Percentiles rank a stretch among this genome's conserved stretches.
Evolutionary conservation across 495 filamentous ascomycete species (phyloP).

Genomic region (Annulohypoxylon maeteangense): DNA sequence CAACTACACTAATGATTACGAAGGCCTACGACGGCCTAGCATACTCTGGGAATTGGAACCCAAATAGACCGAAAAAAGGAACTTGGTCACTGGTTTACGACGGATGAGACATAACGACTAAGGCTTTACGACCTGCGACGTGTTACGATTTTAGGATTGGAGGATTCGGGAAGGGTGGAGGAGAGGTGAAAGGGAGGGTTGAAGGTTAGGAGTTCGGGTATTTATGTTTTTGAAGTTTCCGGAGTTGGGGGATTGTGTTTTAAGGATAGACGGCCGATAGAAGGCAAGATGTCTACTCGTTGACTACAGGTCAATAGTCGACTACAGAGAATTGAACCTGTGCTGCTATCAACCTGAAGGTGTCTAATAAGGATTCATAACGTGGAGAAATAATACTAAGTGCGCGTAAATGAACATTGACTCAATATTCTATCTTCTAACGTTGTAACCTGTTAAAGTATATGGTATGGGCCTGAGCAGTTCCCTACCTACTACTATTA

Average conservation of each 20-base stretch:
- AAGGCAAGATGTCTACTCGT: not conserved
- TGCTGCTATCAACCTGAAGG: not conserved
- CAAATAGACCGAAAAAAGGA: conserved; percentile 1
- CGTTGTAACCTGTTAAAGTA: no score
- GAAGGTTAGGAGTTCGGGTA: not conserved
- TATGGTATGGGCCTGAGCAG: not conserved
- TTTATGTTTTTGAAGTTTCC: no score
- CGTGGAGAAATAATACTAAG: not conserved
- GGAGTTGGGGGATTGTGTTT: not conserved
- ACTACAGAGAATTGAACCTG: not conserved
- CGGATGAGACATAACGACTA: conserved; percentile 22
- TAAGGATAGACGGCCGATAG: conserved; percentile 18
- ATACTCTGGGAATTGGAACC: conserved; percentile 26
- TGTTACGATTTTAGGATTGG: conserved; percentile 28
- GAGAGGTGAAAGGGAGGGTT: not conserved
- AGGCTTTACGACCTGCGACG: conserved; percentile 32
- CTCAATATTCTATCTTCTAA: not conserved
- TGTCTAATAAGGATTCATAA: not conserved
- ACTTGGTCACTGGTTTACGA: conserved; percentile 23
- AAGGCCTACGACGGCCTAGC: conserved; percentile 14
- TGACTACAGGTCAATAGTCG: not conserved
- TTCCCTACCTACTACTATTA: not conserved
- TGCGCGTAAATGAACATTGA: not conserved
- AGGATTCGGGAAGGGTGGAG: not conserved
- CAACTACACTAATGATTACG: conserved; percentile 29